phyloP scores from a whole-genome alignment of 177 flowering plant species.

The Tripterygium wilfordii region DNA sequence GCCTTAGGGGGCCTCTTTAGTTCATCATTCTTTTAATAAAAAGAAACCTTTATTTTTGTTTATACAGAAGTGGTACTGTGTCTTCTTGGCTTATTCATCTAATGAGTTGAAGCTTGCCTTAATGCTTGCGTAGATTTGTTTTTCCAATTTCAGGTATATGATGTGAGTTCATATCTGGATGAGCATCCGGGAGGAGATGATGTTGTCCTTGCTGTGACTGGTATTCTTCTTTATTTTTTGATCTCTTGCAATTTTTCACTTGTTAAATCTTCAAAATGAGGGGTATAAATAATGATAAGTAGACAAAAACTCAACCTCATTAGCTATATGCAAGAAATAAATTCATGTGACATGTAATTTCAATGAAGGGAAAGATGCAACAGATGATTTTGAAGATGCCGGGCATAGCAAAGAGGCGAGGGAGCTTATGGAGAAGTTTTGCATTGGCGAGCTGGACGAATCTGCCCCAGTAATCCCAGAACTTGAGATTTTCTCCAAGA shows the following conservation, averaged over 20 bases:
- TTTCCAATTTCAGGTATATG: conserved; percentile 53
- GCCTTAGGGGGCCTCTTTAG: too few species aligned
- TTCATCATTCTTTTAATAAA: too few species aligned
- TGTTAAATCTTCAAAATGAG: too few species aligned
- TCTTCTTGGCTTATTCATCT: not conserved
- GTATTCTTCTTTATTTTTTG: conserved; percentile 25
- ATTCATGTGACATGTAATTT: not conserved
- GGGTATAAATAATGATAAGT: too few species aligned
- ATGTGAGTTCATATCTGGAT: conserved; percentile 72
- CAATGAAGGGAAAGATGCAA: conserved; percentile 77
- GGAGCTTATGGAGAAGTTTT: conserved; percentile 59
- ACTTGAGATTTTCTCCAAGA: conserved; percentile 30
- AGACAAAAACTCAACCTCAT: too few species aligned
- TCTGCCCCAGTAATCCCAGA: conserved; percentile 40
- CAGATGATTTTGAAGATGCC: conserved; percentile 92
- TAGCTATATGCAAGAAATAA: too few species aligned
- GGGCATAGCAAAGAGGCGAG: conserved; percentile 82
- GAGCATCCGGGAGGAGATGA: conserved; percentile 97
- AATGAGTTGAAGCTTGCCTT: not conserved
- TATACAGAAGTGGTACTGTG: too few species aligned
- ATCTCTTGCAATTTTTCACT: too few species aligned
- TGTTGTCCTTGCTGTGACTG: conserved; percentile 58
- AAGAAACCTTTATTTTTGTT: too few species aligned
- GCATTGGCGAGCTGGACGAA: conserved; percentile 75
- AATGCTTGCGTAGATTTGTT: not conserved